These are phyloP conservation scores for Xylariomycetidae sp. DNA, from an alignment of 2,329 filamentous ascomycete genomes.

Conservation along the genomic window DNA sequence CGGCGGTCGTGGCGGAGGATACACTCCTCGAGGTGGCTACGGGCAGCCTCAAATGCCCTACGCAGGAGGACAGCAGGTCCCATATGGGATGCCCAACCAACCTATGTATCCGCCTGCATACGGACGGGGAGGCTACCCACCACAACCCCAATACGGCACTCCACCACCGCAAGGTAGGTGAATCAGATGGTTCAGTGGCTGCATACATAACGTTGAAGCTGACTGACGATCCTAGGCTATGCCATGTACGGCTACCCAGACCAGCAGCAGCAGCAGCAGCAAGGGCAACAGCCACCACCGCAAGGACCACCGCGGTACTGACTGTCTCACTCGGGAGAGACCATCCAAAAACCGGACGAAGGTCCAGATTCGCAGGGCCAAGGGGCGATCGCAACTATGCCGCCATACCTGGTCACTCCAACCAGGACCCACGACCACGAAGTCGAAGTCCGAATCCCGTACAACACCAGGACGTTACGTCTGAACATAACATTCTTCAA, in stretches of 20 bases:
- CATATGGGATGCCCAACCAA: conserved; percentile 32
- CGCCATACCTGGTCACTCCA: too few relatives aligned
- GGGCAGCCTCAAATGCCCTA: conserved; percentile 30
- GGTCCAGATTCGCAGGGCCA: too few relatives aligned
- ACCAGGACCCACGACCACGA: too few relatives aligned
- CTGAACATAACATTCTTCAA: conserved; percentile 3
- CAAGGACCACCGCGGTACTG: conserved; percentile 40
- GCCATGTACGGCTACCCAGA: conserved; percentile 43
- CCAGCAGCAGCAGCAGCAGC: conserved; percentile 29
- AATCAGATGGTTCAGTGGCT: too few relatives aligned
- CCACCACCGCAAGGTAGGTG: conserved; percentile 40
- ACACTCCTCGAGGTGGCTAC: conserved; percentile 29
- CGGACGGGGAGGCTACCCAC: conserved; percentile 38
- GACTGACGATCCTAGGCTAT: conserved; percentile 17
- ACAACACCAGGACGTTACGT: conserved; percentile 6
- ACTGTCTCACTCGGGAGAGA: too few relatives aligned
- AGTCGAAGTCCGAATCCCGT: conserved; percentile 4
- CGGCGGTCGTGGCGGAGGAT: conserved; percentile 30
- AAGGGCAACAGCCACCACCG: conserved; percentile 31
- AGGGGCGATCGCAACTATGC: too few relatives aligned
- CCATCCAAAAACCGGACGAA: too few relatives aligned
- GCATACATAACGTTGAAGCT: conserved; percentile 2
- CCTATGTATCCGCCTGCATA: conserved; percentile 37
- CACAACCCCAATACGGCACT: conserved; percentile 35
- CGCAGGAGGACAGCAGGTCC: conserved; percentile 30